These are phyloP conservation scores for Ustilago curta DNA, from an alignment of 1,284 basidiomycete genomes.

Conservation along the genomic window DNA sequence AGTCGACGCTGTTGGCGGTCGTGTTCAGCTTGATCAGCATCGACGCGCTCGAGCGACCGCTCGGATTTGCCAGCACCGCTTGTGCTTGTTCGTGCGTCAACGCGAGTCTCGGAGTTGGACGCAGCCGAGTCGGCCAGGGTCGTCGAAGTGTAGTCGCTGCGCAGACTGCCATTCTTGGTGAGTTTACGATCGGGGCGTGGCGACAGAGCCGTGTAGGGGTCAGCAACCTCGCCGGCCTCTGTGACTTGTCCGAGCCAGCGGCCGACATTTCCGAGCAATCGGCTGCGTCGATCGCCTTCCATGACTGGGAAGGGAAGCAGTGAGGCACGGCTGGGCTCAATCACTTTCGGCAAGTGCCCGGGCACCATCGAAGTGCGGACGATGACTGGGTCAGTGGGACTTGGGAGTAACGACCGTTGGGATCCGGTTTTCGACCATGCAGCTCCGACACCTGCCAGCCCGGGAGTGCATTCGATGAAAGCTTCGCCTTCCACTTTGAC, in stretches of 20 bases:
- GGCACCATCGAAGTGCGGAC: conserved; percentile 8
- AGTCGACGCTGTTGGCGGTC: conserved; percentile 36
- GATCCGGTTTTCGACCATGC: conserved; percentile 32
- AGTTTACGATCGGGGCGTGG: conserved; percentile 34
- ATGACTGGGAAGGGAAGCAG: conserved; percentile 27
- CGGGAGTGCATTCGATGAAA: conserved; percentile 34
- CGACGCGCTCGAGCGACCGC: conserved; percentile 24
- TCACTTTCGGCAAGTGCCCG: conserved; percentile 22
- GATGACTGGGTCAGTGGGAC: not conserved
- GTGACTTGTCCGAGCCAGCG: conserved; percentile 37
- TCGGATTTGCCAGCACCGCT: conserved; percentile 20
- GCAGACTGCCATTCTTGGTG: conserved; percentile 44
- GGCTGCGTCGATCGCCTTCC: conserved; percentile 25
- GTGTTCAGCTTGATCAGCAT: conserved; percentile 31
- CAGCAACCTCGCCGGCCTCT: conserved; percentile 32
- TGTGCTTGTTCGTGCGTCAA: conserved; percentile 6
- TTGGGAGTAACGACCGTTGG: conserved; percentile 10
- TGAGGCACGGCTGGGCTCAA: conserved; percentile 30
- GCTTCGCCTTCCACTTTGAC: conserved; percentile 7
- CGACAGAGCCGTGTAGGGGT: conserved; percentile 35
- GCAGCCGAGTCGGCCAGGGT: conserved; percentile 31
- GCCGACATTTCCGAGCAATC: conserved; percentile 35
- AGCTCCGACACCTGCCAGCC: conserved; percentile 42
- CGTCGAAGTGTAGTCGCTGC: conserved; percentile 38
- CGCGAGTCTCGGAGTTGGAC: conserved; percentile 22